These are phyloP conservation scores for Eucalyptus lansdowneana DNA, from an alignment of 345 rosid species.

Conservation along the genomic window DNA sequence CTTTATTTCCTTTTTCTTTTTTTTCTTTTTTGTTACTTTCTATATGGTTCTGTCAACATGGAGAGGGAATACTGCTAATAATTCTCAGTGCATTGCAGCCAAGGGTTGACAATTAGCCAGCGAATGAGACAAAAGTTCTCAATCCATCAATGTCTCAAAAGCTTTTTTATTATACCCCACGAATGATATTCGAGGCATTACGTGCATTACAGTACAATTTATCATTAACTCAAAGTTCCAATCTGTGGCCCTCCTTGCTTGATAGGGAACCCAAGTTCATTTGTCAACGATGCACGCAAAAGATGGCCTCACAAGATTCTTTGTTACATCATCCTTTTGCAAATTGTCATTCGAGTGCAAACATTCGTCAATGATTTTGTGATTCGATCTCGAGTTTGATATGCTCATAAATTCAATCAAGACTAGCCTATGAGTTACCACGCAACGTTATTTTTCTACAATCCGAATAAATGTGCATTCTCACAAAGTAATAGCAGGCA, in stretches of 20 bases:
- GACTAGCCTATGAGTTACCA: neutral
- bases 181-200: neutral
- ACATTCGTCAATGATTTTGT: neutral
- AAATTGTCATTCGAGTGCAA: too few species aligned
- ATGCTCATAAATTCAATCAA: neutral
- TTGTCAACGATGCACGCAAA: neutral
- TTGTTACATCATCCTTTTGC: neutral
- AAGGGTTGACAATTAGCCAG: neutral
- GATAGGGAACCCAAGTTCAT: neutral
- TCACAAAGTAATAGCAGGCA: accelerated
- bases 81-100: neutral
- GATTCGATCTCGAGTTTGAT: accelerated
- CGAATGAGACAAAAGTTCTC: neutral
- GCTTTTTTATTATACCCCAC: neutral
- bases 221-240: neutral
- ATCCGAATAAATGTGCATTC: neutral
- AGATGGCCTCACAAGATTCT: neutral
- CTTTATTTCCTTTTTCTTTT: neutral
- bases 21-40: neutral
- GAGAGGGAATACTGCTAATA: neutral
- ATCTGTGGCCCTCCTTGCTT: neutral
- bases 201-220: neutral
- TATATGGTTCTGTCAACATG: neutral
- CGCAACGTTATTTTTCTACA: accelerated
- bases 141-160: neutral